phyloP scores from a whole-genome alignment of 164 flowering plant species.

The Akebia trifoliata region DNA sequence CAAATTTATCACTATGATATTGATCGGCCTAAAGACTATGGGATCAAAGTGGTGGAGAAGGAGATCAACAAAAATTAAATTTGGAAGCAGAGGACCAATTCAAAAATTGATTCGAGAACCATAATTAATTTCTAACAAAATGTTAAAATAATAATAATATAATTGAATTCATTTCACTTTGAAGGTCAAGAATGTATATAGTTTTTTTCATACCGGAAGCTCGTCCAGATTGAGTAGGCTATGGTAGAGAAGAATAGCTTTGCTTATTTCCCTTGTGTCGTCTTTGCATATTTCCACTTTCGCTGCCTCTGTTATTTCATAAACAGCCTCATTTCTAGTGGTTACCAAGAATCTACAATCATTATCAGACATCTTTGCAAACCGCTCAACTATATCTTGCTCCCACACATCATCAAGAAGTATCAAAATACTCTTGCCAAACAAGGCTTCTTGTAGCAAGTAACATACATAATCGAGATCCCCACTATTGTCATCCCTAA shows the following conservation, averaged over 20 bases:
- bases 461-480: conserved; percentile 39
- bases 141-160: too few relatives aligned
- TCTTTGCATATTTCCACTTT: conserved; percentile 44
- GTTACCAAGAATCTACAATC: conserved; percentile 43
- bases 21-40: too few relatives aligned
- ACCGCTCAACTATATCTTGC: conserved; percentile 47
- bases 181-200: not conserved
- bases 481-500: conserved; percentile 25
- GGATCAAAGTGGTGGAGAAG: too few relatives aligned
- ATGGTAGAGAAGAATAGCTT: conserved; percentile 43
- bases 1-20: too few relatives aligned
- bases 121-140: too few relatives aligned
- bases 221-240: conserved; percentile 35
- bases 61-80: too few relatives aligned
- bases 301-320: conserved; percentile 48
- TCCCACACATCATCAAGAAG: conserved; percentile 59
- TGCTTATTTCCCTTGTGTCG: conserved; percentile 42
- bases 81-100: too few relatives aligned
- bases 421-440: conserved; percentile 37
- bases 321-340: conserved; percentile 47
- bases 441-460: conserved; percentile 48
- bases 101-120: too few relatives aligned
- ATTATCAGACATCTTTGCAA: conserved; percentile 42
- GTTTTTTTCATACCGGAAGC: conserved; percentile 32
- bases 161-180: too few relatives aligned